phyloP scores from a whole-genome alignment of 2,329 filamentous ascomycete species.

The Colletotrichum sp. region DNA sequence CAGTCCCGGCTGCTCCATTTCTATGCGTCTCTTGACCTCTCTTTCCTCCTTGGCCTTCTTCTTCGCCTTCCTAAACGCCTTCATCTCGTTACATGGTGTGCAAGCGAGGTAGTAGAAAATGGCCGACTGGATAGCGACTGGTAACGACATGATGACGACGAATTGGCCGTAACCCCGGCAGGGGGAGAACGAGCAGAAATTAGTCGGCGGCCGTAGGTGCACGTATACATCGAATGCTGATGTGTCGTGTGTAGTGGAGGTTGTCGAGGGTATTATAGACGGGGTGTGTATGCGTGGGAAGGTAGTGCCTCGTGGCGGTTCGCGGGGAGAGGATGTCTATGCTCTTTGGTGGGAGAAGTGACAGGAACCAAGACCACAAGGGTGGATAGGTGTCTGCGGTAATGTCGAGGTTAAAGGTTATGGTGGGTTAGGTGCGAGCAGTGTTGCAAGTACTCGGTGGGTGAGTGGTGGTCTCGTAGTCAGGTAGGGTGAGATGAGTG shows the following conservation, averaged over 20 bases:
- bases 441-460: background rate
- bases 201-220: background rate
- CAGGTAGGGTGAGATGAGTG: background rate
- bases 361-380: background rate
- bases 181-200: background rate
- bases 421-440: background rate
- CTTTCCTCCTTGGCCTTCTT: conserved; percentile 73
- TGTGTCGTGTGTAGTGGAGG: background rate
- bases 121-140: conserved; percentile 73
- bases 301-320: background rate
- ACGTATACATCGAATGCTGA: conserved; percentile 9
- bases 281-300: background rate
- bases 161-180: conserved; percentile 13
- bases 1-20: conserved; percentile 72
- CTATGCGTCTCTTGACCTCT: conserved; percentile 66
- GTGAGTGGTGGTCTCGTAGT: background rate
- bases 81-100: conserved; percentile 76
- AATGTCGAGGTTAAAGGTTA: background rate
- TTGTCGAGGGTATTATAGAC: conserved; percentile 2
- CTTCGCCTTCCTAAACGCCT: conserved; percentile 72
- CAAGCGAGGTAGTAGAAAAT: conserved; percentile 81
- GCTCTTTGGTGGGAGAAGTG: background rate
- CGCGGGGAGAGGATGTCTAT: background rate
- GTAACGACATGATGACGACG: conserved; percentile 49
- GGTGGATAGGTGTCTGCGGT: background rate